Percentiles rank a stretch among this genome's conserved stretches.
Conservation (phyloP, 2,329 filamentous ascomycete genomes). For the Scopulariopsis brevicaulis region DNA sequence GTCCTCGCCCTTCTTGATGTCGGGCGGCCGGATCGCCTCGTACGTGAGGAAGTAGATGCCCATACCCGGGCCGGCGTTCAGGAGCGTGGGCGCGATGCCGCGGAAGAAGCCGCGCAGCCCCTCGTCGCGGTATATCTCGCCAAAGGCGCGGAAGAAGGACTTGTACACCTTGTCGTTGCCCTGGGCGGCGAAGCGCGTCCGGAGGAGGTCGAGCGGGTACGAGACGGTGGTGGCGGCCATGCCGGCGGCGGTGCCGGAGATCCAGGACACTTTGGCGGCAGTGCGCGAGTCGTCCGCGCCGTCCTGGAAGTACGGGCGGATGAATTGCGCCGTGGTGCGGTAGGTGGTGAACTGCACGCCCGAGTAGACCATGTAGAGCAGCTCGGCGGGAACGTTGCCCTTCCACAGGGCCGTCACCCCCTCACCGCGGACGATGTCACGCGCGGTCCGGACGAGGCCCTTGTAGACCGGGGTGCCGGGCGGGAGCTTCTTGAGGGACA, state of each 20-base stretch:
- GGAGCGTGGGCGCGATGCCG: slow-evolving; percentile 69
- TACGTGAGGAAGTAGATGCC: slow-evolving; percentile 90
- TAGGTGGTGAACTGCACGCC: slow-evolving; percentile 86
- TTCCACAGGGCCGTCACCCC: slow-evolving; percentile 89
- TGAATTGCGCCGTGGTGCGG: slow-evolving; percentile 57
- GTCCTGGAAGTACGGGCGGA: slow-evolving; percentile 39
- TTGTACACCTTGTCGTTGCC: slow-evolving; percentile 69
- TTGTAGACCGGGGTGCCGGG: slow-evolving; percentile 45
- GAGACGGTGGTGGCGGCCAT: slow-evolving; percentile 72
- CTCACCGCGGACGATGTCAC: slow-evolving; percentile 67
- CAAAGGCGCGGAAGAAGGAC: slow-evolving; percentile 56
- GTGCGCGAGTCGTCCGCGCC: slow-evolving; percentile 48
- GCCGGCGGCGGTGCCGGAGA: slow-evolving; percentile 74
- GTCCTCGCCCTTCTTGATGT: slow-evolving; percentile 2
- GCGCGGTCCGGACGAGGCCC: slow-evolving; percentile 65
- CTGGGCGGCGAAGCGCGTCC: slow-evolving; percentile 94
- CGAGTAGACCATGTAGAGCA: slow-evolving; percentile 87
- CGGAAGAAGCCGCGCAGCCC: slow-evolving; percentile 76
- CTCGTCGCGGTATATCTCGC: slow-evolving; percentile 65
- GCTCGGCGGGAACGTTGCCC: slow-evolving; percentile 90
- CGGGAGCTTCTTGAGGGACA: slow-evolving; percentile 39
- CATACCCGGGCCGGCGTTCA: slow-evolving; percentile 93
- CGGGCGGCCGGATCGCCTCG: slow-evolving; percentile 56
- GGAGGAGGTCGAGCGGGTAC: slow-evolving; percentile 86
- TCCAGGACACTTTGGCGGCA: slow-evolving; percentile 75